These are phyloP conservation scores for Jatropha podagrica DNA, from an alignment of 441 rosid species.

Conservation along the genomic window DNA sequence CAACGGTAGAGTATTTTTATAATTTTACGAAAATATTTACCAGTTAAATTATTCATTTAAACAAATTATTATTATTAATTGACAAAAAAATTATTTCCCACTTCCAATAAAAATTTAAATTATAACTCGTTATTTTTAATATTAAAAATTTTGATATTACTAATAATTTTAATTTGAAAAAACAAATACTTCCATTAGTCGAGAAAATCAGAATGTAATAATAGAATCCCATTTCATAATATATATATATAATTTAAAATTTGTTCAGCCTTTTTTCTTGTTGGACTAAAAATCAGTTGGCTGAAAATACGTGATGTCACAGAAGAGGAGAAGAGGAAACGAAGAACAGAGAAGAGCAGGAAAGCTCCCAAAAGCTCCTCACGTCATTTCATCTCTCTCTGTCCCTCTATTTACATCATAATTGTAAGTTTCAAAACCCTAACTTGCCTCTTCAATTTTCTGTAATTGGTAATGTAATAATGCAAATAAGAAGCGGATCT, in stretches of 20 bases:
- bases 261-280: background rate
- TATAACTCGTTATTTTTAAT: no score
- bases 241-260: background rate
- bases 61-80: no score
- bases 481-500: background rate
- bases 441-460: background rate
- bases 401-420: background rate
- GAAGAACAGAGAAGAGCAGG: background rate
- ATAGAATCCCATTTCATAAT: no score
- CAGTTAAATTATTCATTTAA: no score
- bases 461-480: background rate
- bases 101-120: no score
- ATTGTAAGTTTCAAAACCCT: constrained; percentile 27
- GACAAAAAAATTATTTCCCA: no score
- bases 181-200: background rate
- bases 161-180: no score
- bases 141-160: no score
- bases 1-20: no score
- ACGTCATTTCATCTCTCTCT: background rate
- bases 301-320: constrained; percentile 21
- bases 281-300: constrained; percentile 9
- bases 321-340: background rate
- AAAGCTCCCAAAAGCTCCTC: background rate
- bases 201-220: no score
- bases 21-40: no score